Percentiles rank a stretch among this genome's conserved stretches.
Conservation (phyloP, 345 rosid genomes). For the Gossypium sturtianum region DNA sequence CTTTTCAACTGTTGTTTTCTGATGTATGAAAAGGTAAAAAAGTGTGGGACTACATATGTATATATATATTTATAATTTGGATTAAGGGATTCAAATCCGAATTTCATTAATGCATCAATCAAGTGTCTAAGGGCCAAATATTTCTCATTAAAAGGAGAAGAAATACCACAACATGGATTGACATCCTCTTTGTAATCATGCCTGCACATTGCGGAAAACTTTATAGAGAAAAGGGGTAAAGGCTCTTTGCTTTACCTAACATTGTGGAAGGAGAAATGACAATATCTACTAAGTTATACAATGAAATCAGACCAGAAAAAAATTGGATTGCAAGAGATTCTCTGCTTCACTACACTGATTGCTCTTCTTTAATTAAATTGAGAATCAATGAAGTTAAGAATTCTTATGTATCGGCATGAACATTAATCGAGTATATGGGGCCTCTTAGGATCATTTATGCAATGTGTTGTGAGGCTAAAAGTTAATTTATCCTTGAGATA, state of each 20-base stretch:
- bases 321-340: neutral
- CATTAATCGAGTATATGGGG: neutral
- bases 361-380: neutral
- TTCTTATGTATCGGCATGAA: neutral
- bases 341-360: neutral
- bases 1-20: neutral
- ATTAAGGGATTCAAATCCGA: neutral
- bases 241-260: slow-evolving; percentile 4
- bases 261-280: neutral
- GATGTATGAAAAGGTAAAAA: neutral
- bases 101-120: neutral
- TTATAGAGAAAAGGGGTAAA: neutral
- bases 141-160: neutral
- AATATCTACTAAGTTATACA: neutral
- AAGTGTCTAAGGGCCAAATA: neutral
- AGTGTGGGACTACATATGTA: neutral
- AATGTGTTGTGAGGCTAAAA: neutral
- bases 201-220: neutral
- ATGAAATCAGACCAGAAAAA: neutral
- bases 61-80: neutral
- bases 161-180: neutral
- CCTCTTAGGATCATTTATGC: neutral
- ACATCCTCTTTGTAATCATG: slow-evolving; percentile 6
- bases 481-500: neutral
- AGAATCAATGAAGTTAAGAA: neutral